Evolutionary conservation across 208 protist genomes (phyloP), one percentile per base, ranked within the genome.

Genomic region (Leishmania tarentolae): DNA sequence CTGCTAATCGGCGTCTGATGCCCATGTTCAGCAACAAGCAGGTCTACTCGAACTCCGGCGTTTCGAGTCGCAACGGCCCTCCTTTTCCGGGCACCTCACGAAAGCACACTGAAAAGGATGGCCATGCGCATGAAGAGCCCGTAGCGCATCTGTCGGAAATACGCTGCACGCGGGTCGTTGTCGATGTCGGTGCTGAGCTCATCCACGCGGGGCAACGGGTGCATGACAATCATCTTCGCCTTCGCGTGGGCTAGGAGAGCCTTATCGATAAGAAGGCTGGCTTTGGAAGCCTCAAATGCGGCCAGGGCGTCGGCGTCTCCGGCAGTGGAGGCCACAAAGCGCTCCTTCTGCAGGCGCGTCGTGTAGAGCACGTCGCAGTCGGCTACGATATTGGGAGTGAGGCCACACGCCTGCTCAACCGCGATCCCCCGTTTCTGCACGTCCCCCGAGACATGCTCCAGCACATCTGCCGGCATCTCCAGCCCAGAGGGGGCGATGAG

Each of bases 51-150:
- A 31, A 61, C 24, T 61, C 56, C 28, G 15, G 56, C 50, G 28
- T 24, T 61, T 61, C 9, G 24, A 61, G 13, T 24, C 24, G 56
- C 56, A n/a, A 4, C 56, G 7, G 28, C 57, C 19, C 70, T 0
- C 24, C 77, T 73, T 21, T 63, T 46, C 73, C 40, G 65, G 68
- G 24, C 31, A 40, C 9, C 50, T 83, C 76, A 89, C 5, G 84
- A 82, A 42, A 99, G 89, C 35, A 98, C 91, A 68, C 90, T 93
- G 66, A 91, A 98, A 17, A 99, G 88, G 68, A 99, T 91, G 40
- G 98, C 98, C 99, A 99, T 99, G 81, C 99, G 98, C 87, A 99
- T 98, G 83, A 98, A 99, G 86, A 99, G 91, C 19, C 99, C 99
- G 80, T 99, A 98, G 75, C 96, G 93, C 97, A 99, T 99, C 91